Evolutionary conservation across 305 asterid species (phyloP).

Genomic region (Euphrasia arctica): DNA sequence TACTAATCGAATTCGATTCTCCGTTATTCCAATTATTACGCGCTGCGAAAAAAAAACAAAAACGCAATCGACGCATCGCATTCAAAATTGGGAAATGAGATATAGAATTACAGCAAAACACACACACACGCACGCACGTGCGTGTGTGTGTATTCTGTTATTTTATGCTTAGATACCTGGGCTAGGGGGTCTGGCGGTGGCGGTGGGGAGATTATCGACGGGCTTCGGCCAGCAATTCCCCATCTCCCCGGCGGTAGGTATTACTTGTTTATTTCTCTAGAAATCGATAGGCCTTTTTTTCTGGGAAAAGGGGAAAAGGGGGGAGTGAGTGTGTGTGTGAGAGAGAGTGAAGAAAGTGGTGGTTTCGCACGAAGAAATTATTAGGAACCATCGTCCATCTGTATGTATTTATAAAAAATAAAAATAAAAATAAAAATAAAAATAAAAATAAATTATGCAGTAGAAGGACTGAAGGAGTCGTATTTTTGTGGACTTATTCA

Average conservation of each 20-base stretch:
- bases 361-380: conserved; percentile 23
- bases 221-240: conserved; percentile 89
- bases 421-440: not conserved
- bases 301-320: conserved; percentile 29
- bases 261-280: conserved; percentile 13
- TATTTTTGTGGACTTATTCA: too few relatives aligned
- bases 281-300: conserved; percentile 10
- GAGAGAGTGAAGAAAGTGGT: conserved; percentile 18
- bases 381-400: not conserved
- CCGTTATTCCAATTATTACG: not conserved
- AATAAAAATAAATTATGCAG: too few relatives aligned
- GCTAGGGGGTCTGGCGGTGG: conserved; percentile 33
- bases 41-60: not conserved
- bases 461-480: too few relatives aligned
- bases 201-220: conserved; percentile 36
- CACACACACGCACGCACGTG: not conserved
- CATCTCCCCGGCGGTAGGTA: conserved; percentile 30
- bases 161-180: conserved; percentile 34
- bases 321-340: conserved; percentile 14
- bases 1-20: not conserved
- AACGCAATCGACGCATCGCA: not conserved
- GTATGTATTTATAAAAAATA: not conserved
- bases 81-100: too few relatives aligned
- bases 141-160: not conserved
- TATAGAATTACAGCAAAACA: not conserved